A percentile compares a stretch with the other conserved stretches of the same genome.
phyloP scores from a whole-genome alignment of 2,329 filamentous ascomycete species.

The Hypoxylon rubiginosum region DNA sequence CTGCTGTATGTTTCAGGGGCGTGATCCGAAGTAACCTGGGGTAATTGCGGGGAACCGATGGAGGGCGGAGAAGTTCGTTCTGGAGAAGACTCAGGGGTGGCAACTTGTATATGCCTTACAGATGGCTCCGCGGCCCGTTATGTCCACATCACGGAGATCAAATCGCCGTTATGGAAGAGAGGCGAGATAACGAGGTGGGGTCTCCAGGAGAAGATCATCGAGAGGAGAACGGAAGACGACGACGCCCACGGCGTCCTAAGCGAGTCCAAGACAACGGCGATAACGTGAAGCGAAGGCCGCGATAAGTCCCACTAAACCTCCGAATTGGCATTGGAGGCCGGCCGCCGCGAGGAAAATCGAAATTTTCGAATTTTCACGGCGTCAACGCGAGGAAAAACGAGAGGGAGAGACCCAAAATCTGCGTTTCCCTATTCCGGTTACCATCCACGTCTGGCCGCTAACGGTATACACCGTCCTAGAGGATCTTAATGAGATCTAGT shows the following conservation, averaged over 20 bases:
- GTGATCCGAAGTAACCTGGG: conserved; percentile 42
- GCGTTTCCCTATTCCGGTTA: conserved; percentile 5
- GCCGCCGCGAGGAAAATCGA: conserved; percentile 7
- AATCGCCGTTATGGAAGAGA: conserved; percentile 30
- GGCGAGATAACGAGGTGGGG: conserved; percentile 26
- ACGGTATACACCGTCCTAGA: conserved; percentile 12
- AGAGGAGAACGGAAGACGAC: conserved; percentile 27
- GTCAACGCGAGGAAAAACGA: conserved; percentile 13
- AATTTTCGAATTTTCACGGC: background rate
- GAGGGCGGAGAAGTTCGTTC: conserved; percentile 28
- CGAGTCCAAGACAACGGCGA: conserved; percentile 23
- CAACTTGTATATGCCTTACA: conserved; percentile 28
- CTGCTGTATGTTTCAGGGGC: conserved; percentile 40
- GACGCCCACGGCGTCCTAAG: conserved; percentile 21
- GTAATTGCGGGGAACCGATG: conserved; percentile 37
- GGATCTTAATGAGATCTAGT: conserved; percentile 42
- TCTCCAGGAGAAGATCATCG: conserved; percentile 12
- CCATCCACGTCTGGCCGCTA: conserved; percentile 16
- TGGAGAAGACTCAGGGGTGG: conserved; percentile 30
- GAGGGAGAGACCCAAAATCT: conserved; percentile 6
- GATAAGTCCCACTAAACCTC: conserved; percentile 17
- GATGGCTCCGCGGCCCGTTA: conserved; percentile 41
- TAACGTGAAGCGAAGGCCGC: conserved; percentile 28
- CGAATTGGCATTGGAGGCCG: conserved; percentile 15
- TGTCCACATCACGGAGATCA: conserved; percentile 41